A percentile compares a stretch with the other conserved stretches of the same genome.
phyloP scores from a whole-genome alignment of 2,329 filamentous ascomycete species.

The Thelonectria rubi region DNA sequence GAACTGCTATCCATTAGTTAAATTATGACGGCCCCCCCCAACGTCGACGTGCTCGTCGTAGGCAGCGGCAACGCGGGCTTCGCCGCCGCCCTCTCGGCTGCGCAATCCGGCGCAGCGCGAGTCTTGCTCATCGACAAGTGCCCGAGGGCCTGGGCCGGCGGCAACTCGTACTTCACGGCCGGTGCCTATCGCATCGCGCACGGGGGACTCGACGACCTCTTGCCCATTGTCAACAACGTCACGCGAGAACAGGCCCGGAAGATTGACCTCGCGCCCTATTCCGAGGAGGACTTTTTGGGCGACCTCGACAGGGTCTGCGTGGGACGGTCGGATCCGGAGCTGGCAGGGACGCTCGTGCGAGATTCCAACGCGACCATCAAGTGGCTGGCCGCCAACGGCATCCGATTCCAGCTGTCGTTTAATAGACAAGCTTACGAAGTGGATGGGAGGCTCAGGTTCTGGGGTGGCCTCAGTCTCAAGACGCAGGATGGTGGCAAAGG shows the following conservation, averaged over 20 bases:
- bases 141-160: slow-evolving; percentile 66
- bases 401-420: slow-evolving; percentile 69
- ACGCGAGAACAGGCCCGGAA: slow-evolving; percentile 52
- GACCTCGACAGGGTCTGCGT: slow-evolving; percentile 67
- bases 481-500: slow-evolving; percentile 69
- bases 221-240: slow-evolving; percentile 70
- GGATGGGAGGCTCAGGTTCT: slow-evolving; percentile 69
- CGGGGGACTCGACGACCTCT: slow-evolving; percentile 62
- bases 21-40: neutral
- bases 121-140: slow-evolving; percentile 69
- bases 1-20: slow-evolving; percentile 8
- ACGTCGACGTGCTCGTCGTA: slow-evolving; percentile 60
- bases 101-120: slow-evolving; percentile 52
- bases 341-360: slow-evolving; percentile 59
- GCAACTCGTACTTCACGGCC: slow-evolving; percentile 72
- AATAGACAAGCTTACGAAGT: slow-evolving; percentile 73
- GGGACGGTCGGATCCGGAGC: slow-evolving; percentile 59
- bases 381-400: slow-evolving; percentile 64
- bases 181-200: slow-evolving; percentile 69
- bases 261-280: slow-evolving; percentile 69
- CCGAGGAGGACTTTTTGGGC: slow-evolving; percentile 58
- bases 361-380: slow-evolving; percentile 61
- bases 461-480: slow-evolving; percentile 71
- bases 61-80: slow-evolving; percentile 74
- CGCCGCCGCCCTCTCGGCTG: slow-evolving; percentile 65